phyloP scores from a whole-genome alignment of 768 basidiomycete species.

The Agaricus subrufescens region DNA sequence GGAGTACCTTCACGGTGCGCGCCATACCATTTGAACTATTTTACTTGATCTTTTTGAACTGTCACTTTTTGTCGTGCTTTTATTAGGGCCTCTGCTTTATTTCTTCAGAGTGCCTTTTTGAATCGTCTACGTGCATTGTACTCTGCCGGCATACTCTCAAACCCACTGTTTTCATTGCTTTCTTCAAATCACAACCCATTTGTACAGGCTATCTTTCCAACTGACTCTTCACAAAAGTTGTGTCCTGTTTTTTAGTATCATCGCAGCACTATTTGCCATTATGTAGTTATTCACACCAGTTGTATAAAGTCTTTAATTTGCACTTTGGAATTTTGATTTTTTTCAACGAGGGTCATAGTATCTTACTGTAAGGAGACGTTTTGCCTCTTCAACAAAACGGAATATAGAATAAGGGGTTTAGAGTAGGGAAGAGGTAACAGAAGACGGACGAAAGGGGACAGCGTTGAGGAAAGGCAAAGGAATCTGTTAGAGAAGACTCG shows the following conservation, averaged over 20 bases:
- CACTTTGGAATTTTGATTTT: conserved; percentile 11
- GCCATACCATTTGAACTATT: conserved; percentile 35
- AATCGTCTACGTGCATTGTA: conserved; percentile 60
- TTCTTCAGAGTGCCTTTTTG: conserved; percentile 27
- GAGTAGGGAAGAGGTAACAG: too few species aligned
- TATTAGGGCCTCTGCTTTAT: conserved; percentile 31
- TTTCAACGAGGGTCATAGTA: neutral
- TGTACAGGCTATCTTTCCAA: conserved; percentile 55
- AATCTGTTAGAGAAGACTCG: too few species aligned
- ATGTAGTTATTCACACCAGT: conserved; percentile 63
- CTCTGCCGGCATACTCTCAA: conserved; percentile 61
- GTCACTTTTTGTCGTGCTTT: conserved; percentile 34
- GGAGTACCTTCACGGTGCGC: conserved; percentile 22
- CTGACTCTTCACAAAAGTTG: conserved; percentile 46
- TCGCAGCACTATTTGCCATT: conserved; percentile 64
- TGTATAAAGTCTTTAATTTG: conserved; percentile 55
- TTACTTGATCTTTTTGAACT: conserved; percentile 36
- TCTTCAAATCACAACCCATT: conserved; percentile 41
- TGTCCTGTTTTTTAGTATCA: conserved; percentile 60
- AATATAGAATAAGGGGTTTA: too few species aligned
- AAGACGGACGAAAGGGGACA: too few species aligned
- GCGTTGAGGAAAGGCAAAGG: too few species aligned
- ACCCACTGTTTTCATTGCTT: conserved; percentile 50
- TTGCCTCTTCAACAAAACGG: too few species aligned
- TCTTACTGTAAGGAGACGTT: too few species aligned